Conservation (phyloP, 805 yeast genomes). For the Sungouiozyma ichnusensis region DNA sequence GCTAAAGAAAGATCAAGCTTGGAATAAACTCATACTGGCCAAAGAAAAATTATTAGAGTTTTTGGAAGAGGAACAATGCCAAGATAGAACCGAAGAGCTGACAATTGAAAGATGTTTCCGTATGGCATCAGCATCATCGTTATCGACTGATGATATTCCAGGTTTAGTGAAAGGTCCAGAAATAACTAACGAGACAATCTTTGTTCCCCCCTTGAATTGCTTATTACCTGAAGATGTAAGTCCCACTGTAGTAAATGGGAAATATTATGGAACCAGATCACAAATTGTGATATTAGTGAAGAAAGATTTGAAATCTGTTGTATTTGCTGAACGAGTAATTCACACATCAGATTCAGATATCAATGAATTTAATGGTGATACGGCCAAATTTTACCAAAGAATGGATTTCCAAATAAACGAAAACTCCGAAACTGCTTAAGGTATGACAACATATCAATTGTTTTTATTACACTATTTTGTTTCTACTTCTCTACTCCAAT, state of each 20-base stretch:
- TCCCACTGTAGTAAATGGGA: constrained; percentile 33
- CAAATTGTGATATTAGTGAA: constrained; percentile 66
- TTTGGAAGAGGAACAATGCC: constrained; percentile 14
- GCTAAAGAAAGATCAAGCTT: constrained; percentile 18
- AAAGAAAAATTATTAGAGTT: constrained; percentile 32
- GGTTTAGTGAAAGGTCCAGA: constrained; percentile 24
- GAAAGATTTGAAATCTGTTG: constrained; percentile 35
- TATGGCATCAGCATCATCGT: constrained; percentile 40
- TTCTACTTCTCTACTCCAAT: too few relatives aligned
- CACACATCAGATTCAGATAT: constrained; percentile 38
- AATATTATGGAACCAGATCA: constrained; percentile 76
- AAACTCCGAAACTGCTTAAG: too few relatives aligned
- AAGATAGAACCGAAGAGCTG: constrained; percentile 24
- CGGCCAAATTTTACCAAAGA: constrained; percentile 10
- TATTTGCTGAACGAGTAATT: constrained; percentile 52
- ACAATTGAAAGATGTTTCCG: constrained; percentile 39
- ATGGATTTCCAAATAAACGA: not conserved
- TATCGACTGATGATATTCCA: constrained; percentile 24
- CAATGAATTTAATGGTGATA: constrained; percentile 9
- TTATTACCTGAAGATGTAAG: constrained; percentile 23
- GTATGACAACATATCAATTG: too few relatives aligned
- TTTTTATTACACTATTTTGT: too few relatives aligned
- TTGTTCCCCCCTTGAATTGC: constrained; percentile 54
- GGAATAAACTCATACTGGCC: constrained; percentile 65
- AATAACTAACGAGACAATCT: constrained; percentile 47